Conservation (phyloP, 139 green algal species). For the Coelastrella sp. region DNA sequence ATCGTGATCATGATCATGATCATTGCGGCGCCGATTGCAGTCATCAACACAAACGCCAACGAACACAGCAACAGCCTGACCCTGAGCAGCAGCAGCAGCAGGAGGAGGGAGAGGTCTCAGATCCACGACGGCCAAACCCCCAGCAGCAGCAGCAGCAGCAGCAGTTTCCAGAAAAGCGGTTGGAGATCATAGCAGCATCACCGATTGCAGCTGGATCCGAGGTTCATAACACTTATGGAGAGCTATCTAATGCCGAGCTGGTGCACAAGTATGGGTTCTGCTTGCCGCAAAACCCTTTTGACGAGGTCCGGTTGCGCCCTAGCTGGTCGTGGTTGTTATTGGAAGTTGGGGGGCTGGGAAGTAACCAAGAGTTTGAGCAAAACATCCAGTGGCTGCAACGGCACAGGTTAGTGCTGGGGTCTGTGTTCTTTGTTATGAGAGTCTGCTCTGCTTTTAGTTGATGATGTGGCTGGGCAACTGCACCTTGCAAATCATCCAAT, state of each 20-base stretch:
- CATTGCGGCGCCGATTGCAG: neutral
- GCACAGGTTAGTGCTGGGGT: slow-evolving; percentile 22
- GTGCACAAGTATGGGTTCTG: slow-evolving; percentile 81
- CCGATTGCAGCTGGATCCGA: slow-evolving; percentile 61
- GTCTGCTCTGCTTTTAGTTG: no score
- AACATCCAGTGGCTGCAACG: slow-evolving; percentile 8
- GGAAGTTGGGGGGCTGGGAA: neutral
- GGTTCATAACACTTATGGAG: slow-evolving; percentile 76
- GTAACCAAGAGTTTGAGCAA: neutral
- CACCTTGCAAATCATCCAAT: no score
- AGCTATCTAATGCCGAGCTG: slow-evolving; percentile 73
- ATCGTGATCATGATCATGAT: neutral
- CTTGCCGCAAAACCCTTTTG: slow-evolving; percentile 51
- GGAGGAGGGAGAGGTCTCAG: neutral
- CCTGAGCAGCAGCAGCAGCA: slow-evolving; percentile 17
- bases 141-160: slow-evolving; percentile 20
- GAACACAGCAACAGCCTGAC: slow-evolving; percentile 19
- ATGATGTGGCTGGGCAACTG: no score
- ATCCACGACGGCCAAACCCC: neutral
- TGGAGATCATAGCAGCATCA: slow-evolving; percentile 80
- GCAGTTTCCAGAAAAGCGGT: slow-evolving; percentile 26
- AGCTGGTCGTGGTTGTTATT: neutral
- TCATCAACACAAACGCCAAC: slow-evolving; percentile 16
- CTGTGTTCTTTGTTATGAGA: neutral
- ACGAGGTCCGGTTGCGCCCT: neutral